phyloP scores from a whole-genome alignment of 2,329 filamentous ascomycete genomes.

The Exophiala spinifera region DNA sequence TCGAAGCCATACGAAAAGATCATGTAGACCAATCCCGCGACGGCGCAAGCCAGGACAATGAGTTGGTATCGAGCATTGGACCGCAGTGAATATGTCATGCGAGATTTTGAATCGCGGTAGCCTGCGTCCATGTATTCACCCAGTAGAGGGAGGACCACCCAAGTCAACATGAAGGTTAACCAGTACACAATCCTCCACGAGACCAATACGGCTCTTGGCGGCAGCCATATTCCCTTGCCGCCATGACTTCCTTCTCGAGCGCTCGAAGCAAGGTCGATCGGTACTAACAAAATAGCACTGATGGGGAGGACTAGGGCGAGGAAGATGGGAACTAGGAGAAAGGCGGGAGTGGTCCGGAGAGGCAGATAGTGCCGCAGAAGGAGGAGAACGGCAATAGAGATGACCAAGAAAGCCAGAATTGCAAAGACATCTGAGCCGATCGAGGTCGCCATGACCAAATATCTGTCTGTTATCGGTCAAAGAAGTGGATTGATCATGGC shows the following conservation, averaged over 20 bases:
- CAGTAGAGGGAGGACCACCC: slow-evolving; percentile 90
- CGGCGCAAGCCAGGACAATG: slow-evolving; percentile 68
- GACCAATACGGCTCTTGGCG: slow-evolving; percentile 72
- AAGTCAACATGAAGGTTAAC: slow-evolving; percentile 92
- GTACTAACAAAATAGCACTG: slow-evolving; percentile 85
- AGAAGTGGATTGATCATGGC: slow-evolving; percentile 1
- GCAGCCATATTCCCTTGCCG: slow-evolving; percentile 80
- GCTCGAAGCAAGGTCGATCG: slow-evolving; percentile 90
- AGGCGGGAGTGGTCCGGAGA: slow-evolving; percentile 82
- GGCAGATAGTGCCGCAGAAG: slow-evolving; percentile 88
- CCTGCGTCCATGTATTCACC: slow-evolving; percentile 94
- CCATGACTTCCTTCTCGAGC: slow-evolving; percentile 58
- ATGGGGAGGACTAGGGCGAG: slow-evolving; percentile 91
- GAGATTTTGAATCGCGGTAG: slow-evolving; percentile 78
- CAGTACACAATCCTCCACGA: slow-evolving; percentile 96
- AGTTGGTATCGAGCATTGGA: slow-evolving; percentile 86
- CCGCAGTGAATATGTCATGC: slow-evolving; percentile 78
- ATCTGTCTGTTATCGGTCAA: background rate
- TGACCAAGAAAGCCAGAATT: slow-evolving; percentile 65
- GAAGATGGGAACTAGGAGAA: slow-evolving; percentile 88
- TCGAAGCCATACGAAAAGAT: slow-evolving; percentile 73
- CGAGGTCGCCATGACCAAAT: slow-evolving; percentile 44
- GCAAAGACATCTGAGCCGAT: slow-evolving; percentile 79
- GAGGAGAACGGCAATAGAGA: slow-evolving; percentile 74
- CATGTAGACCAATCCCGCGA: slow-evolving; percentile 76